phyloP scores from a whole-genome alignment of 1,284 basidiomycete genomes.

The Sanghuangporus baumii region DNA sequence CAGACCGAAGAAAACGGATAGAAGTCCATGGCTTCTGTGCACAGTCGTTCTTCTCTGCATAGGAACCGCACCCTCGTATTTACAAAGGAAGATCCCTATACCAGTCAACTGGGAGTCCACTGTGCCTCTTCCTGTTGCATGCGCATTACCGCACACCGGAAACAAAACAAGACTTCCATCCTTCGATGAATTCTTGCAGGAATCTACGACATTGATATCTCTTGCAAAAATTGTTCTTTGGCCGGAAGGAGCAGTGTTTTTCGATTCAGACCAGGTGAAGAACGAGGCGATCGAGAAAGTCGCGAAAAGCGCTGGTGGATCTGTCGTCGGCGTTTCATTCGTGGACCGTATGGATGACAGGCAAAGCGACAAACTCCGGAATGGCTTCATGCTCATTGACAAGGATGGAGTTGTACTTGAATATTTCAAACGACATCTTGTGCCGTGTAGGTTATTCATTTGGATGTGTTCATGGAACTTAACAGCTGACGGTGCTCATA shows the following conservation, averaged over 20 bases:
- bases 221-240: conserved; percentile 60
- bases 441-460: conserved; percentile 52
- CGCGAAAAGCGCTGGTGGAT: conserved; percentile 27
- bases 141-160: conserved; percentile 43
- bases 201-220: conserved; percentile 40
- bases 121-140: conserved; percentile 57
- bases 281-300: conserved; percentile 44
- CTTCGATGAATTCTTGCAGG: conserved; percentile 56
- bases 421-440: conserved; percentile 71
- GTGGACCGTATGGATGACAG: conserved; percentile 44
- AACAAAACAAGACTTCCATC: conserved; percentile 35
- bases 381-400: conserved; percentile 57
- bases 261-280: conserved; percentile 44
- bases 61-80: conserved; percentile 54
- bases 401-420: conserved; percentile 40
- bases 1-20: conserved; percentile 11
- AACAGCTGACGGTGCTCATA: conserved; percentile 22
- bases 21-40: conserved; percentile 22
- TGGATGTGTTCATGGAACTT: not conserved
- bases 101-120: conserved; percentile 36
- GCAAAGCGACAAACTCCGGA: conserved; percentile 37
- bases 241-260: conserved; percentile 72
- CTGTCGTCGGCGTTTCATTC: conserved; percentile 61
- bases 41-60: conserved; percentile 38
- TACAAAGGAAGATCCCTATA: conserved; percentile 36